These are phyloP conservation scores for Hymenoscyphus scutula DNA, from an alignment of 2,329 filamentous ascomycete species.

Conservation along the genomic window DNA sequence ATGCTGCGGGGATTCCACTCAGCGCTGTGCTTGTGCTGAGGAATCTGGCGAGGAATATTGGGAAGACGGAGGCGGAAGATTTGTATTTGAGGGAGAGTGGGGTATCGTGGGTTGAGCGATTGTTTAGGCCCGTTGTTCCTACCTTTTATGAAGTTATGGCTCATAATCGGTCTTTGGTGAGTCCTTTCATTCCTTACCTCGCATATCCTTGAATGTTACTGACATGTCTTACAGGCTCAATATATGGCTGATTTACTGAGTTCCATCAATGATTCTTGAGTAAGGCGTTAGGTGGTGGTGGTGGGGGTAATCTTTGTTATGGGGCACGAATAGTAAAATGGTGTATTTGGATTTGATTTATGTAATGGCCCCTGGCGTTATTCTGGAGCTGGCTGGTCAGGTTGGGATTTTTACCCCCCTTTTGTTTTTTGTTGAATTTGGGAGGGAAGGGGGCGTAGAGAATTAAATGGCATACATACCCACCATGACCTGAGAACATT, in stretches of 20 bases:
- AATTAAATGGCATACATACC: slow-evolving; percentile 1
- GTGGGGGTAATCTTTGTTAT: not conserved
- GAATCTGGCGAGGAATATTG: slow-evolving; percentile 69
- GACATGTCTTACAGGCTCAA: slow-evolving; percentile 12
- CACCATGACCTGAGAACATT: not conserved
- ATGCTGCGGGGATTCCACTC: slow-evolving; percentile 76
- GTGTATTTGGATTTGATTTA: not conserved
- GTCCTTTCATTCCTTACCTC: slow-evolving; percentile 22
- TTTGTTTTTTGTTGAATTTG: not conserved
- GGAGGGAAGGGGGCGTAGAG: not conserved
- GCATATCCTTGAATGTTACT: not conserved
- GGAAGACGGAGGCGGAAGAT: slow-evolving; percentile 60
- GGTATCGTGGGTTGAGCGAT: slow-evolving; percentile 62
- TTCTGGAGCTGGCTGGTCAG: not conserved
- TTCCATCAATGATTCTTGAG: slow-evolving; percentile 19
- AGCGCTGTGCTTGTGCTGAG: slow-evolving; percentile 74
- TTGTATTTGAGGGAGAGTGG: slow-evolving; percentile 49
- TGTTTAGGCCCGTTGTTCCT: slow-evolving; percentile 65
- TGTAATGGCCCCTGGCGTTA: not conserved
- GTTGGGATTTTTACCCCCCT: not conserved
- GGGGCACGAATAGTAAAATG: not conserved
- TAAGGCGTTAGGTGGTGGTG: not conserved
- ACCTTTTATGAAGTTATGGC: slow-evolving; percentile 68
- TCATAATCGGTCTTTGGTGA: slow-evolving; percentile 62
- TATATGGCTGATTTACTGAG: slow-evolving; percentile 24